Conservation (phyloP, 2,329 filamentous ascomycete species). For the Keithomyces neogunnii region DNA sequence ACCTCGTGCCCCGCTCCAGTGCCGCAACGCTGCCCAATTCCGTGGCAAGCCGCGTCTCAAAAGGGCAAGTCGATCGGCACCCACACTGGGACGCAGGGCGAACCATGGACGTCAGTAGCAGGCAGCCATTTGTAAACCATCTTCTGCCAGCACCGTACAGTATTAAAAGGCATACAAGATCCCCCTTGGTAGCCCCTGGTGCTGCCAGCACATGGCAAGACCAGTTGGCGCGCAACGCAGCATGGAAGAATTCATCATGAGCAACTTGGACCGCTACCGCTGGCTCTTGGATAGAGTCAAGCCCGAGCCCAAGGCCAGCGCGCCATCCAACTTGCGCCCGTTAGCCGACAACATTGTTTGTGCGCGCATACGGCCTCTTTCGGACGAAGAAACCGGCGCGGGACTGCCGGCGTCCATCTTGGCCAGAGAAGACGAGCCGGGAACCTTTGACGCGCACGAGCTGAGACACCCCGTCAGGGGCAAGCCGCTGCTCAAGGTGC, state of each 20-base stretch:
- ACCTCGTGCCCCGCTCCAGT: no score
- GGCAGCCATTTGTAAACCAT: no score
- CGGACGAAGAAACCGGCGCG: conserved; percentile 24
- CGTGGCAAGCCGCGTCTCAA: not conserved
- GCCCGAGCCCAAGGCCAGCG: conserved; percentile 9
- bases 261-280: conserved; percentile 20
- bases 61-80: no score
- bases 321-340: conserved; percentile 3
- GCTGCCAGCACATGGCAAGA: not conserved
- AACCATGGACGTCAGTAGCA: no score
- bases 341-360: conserved; percentile 25
- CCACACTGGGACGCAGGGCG: no score
- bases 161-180: no score
- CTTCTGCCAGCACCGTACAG: no score
- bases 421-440: conserved; percentile 11
- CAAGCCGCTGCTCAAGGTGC: conserved; percentile 21
- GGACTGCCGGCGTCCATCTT: conserved; percentile 21
- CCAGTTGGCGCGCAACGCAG: not conserved
- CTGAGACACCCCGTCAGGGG: conserved; percentile 24
- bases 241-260: conserved; percentile 26
- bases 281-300: conserved; percentile 19
- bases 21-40: not conserved
- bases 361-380: conserved; percentile 27
- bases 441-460: conserved; percentile 28
- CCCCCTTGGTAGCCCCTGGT: no score